These are phyloP conservation scores for Oidiodendron maius DNA, from an alignment of 495 filamentous ascomycete species.

Conservation along the genomic window DNA sequence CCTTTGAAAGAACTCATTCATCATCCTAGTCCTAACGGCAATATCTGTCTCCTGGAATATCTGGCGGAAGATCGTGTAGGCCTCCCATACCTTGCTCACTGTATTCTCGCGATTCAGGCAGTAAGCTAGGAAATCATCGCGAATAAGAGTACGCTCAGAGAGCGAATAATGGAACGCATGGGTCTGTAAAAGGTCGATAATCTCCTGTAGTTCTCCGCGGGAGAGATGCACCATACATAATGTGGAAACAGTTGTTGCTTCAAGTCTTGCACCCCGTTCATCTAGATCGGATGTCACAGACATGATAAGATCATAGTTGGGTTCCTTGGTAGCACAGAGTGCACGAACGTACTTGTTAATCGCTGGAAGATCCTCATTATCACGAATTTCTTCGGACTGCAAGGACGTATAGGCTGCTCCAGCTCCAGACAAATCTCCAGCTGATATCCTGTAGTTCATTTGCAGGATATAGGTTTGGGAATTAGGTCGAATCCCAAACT, in stretches of 20 bases:
- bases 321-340: conserved; percentile 51
- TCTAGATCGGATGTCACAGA: conserved; percentile 67
- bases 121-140: conserved; percentile 57
- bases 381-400: conserved; percentile 41
- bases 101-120: conserved; percentile 54
- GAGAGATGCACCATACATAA: conserved; percentile 66
- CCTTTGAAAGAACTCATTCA: conserved; percentile 77
- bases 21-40: conserved; percentile 59
- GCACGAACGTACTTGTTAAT: conserved; percentile 73
- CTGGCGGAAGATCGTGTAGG: conserved; percentile 68
- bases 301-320: conserved; percentile 57
- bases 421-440: conserved; percentile 62
- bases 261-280: conserved; percentile 60
- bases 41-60: conserved; percentile 71
- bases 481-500: conserved; percentile 58
- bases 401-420: conserved; percentile 56
- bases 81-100: conserved; percentile 67
- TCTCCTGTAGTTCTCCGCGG: conserved; percentile 65
- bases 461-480: conserved; percentile 64
- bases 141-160: conserved; percentile 57
- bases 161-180: conserved; percentile 57
- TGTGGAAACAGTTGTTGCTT: conserved; percentile 63
- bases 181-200: conserved; percentile 70
- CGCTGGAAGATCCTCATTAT: conserved; percentile 52
- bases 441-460: conserved; percentile 66